A percentile compares a stretch with the other conserved stretches of the same genome.
These are phyloP conservation scores for Ophiostoma ulmi DNA, from an alignment of 2,329 filamentous ascomycete genomes.

Conservation along the genomic window DNA sequence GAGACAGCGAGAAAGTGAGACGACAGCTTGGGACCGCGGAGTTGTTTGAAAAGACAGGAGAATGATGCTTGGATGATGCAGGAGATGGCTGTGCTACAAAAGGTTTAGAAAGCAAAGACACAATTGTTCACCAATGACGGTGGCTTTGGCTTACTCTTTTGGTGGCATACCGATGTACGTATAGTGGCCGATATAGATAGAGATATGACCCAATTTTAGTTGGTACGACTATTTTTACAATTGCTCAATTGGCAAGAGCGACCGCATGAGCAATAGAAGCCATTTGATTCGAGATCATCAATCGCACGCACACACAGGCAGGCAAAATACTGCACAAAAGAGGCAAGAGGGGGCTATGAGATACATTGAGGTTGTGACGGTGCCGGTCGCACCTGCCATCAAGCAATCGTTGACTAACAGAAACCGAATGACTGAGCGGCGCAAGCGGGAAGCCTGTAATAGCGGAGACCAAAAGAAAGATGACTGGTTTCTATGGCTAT, in stretches of 20 bases:
- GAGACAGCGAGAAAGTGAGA: not conserved
- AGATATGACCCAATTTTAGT: not conserved
- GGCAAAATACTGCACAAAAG: not conserved
- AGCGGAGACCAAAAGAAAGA: not conserved
- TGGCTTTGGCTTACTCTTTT: not conserved
- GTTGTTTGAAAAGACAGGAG: not conserved
- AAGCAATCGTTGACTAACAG: constrained; percentile 28
- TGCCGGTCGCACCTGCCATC: constrained; percentile 4
- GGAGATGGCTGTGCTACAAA: not conserved
- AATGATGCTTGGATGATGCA: not conserved
- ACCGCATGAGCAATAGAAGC: constrained; percentile 4
- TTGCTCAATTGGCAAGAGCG: not conserved
- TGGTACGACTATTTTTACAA: too few relatives aligned
- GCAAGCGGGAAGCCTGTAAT: constrained; percentile 14
- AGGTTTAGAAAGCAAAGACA: too few relatives aligned
- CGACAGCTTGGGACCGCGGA: not conserved
- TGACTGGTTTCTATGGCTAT: not conserved
- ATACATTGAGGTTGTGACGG: not conserved
- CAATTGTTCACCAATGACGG: not conserved
- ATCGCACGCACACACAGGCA: not conserved
- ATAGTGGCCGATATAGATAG: too few relatives aligned
- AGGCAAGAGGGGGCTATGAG: not conserved
- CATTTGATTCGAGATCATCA: constrained; percentile 18
- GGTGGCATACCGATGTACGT: not conserved
- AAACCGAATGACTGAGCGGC: constrained; percentile 26